Base-by-base conservation (phyloP, 495 filamentous ascomycete genomes). In the Aspergillus sclerotioniger region DNA sequence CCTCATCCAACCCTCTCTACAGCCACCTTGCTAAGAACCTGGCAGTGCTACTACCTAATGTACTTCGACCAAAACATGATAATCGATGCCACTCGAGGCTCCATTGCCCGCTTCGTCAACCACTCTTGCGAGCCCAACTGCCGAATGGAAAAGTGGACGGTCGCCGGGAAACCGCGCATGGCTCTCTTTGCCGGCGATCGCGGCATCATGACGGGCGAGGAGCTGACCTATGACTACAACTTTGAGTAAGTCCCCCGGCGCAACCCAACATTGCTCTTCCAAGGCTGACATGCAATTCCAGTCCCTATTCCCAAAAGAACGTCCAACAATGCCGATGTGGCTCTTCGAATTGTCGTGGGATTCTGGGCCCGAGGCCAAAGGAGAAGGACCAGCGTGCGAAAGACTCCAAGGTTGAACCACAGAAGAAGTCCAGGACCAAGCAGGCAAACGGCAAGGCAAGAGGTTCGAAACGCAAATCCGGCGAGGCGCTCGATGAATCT, bases 211-310 rank as follows among this genome's bases (percentile, higher is more conserved):
- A 96, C 91, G 21, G 94, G 94, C 37, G 91, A 97, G 50, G 94
- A 98, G 68, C 76, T 98, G 58, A 98, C 92, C n/a, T 98, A 98
- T 71, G 94, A 98, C 79, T 98, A 98, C 81, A 98, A 98, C 71
- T 98, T 98, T 68, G 89, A 96, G 81, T 84, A 62, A 68, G 80
- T 72, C 10, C 41, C 17, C 15, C 16, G 53, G 6, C 6, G 19
- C n/a, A 2, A 25, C 28, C 12, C 29, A 10, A 15, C 7, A 16
- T 6, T 2, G 19, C 15, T 25, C 25, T 3, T 3, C 7, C 15
- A 32, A 46, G 52, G 43, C 57, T 72, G 46, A 73, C 31, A 35
- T 28, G 2, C 2, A 5, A 25, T 33, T 12, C 25, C 45, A 80
- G 77, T 54, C 90, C 87, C 39, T 92, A 89, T 68, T 90, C 85